phyloP scores from a whole-genome alignment of 768 basidiomycete genomes.

The Tricholoma flavovirens region DNA sequence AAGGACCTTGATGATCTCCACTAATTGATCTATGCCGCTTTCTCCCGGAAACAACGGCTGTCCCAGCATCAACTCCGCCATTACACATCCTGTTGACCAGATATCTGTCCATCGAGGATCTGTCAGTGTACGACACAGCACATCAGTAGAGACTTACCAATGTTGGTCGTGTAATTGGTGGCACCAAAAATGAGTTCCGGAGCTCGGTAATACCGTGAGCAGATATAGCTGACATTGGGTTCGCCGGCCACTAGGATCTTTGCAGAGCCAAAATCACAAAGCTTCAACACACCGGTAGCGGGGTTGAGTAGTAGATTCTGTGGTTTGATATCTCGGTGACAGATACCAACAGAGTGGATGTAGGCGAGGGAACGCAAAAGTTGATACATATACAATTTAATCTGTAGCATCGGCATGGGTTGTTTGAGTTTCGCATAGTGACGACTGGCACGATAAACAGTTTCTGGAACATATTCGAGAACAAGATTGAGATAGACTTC shows the following conservation, averaged over 20 bases:
- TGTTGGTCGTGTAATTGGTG: slow-evolving; percentile 99
- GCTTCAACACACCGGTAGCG: slow-evolving; percentile 91
- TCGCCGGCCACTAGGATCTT: slow-evolving; percentile 98
- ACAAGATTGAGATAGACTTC: slow-evolving; percentile 99
- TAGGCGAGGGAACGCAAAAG: slow-evolving; percentile 96
- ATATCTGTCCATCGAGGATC: slow-evolving; percentile 56
- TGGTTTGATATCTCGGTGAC: slow-evolving; percentile 99
- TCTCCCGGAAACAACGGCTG: slow-evolving; percentile 99
- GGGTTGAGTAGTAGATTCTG: slow-evolving; percentile 98
- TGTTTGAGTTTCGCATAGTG: slow-evolving; percentile 99
- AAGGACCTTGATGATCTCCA: slow-evolving; percentile 99
- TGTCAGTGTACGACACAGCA: slow-evolving; percentile 4
- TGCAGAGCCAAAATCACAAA: slow-evolving; percentile 98
- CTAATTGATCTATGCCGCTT: slow-evolving; percentile 97
- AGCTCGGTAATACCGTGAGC: slow-evolving; percentile 98
- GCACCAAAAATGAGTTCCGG: slow-evolving; percentile 99
- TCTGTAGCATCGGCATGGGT: slow-evolving; percentile 99
- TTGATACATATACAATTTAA: slow-evolving; percentile 99
- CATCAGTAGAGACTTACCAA: slow-evolving; percentile 55
- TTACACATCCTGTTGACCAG: slow-evolving; percentile 99
- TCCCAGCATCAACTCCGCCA: slow-evolving; percentile 99
- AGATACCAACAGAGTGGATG: slow-evolving; percentile 99
- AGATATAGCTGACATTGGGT: slow-evolving; percentile 99
- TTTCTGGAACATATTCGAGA: slow-evolving; percentile 98
- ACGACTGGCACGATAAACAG: slow-evolving; percentile 96